Base-by-base conservation (phyloP, 1,284 basidiomycete genomes). In the Xerocomus nothofagi region DNA sequence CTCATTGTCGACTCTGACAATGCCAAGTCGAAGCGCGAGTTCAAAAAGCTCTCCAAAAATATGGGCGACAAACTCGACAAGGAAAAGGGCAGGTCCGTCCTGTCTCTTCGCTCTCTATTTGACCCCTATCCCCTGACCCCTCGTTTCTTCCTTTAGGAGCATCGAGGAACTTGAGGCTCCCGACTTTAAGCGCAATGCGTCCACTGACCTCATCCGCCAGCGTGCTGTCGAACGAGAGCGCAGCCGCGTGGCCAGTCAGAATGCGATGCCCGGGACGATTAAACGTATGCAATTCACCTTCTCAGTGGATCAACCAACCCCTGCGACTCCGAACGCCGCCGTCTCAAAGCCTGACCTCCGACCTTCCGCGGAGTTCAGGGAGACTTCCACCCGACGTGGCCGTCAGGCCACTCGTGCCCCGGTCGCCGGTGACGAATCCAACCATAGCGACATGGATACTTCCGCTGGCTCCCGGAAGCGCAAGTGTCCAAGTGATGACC, bases 1-100 rank as follows among this genome's bases (percentile, higher is more conserved):
- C 79, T 91, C 61, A 90, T 91, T 75, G 88, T 91, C 71, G 88
- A 91, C 70, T 79, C 81, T 54, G 88, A 91, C 77, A 91, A 90
- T 57, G 87, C 88, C 41, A 86, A 82, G 69, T 85, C 84, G 27
- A 90, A 90, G 67, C 84, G 88, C 49, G 88, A 91, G 70, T 91
- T 91, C 77, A 87, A 85, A 74, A 88, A 88, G 60, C 80, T 91
- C 51, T 88, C 85, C 57, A 88, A 86, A 68, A 79, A 72, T 67
- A 91, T 91, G 88, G 80, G 88, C 57, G 88, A 91, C 74, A 90
- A 88, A 69, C 75, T 91, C 59, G 88, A 91, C 77, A 88, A 88
- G 73, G 88, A 91, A 73, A 91, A 91, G 71, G 88, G 88, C 64
- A 72, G 87, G 88, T 88, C 48, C 56, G 84, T 77, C 29, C 14